Evolutionary conservation across 2,329 filamentous ascomycete genomes (phyloP).

Genomic region (Incumbomyces lentus): DNA sequence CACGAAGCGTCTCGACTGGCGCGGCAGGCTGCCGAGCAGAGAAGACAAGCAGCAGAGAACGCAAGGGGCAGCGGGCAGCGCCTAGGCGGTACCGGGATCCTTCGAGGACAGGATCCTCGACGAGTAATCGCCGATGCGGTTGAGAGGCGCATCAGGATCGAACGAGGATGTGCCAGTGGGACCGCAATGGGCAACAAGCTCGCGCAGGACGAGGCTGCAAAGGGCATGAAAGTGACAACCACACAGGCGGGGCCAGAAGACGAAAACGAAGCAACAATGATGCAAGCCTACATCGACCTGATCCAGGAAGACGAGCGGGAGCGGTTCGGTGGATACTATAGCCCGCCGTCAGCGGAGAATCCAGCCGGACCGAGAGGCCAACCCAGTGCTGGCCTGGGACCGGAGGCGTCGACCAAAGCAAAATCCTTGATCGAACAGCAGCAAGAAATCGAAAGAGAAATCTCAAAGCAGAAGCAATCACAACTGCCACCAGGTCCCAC

Average conservation of each 20-base stretch:
- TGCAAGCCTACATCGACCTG: conserved; percentile 74
- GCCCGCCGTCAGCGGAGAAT: conserved; percentile 42
- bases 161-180: conserved; percentile 66
- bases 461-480: conserved; percentile 1
- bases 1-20: conserved; percentile 67
- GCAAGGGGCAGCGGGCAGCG: conserved; percentile 53
- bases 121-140: conserved; percentile 62
- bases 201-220: conserved; percentile 47
- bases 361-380: conserved; percentile 39
- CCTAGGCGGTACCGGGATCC: conserved; percentile 54
- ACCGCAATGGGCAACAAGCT: conserved; percentile 58
- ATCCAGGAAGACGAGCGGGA: conserved; percentile 67
- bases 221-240: conserved; percentile 61
- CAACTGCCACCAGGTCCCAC: conserved; percentile 7
- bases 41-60: conserved; percentile 42
- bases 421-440: conserved; percentile 11
- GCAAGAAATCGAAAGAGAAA: conserved; percentile 10
- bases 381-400: conserved; percentile 27
- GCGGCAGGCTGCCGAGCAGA: conserved; percentile 62
- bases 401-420: conserved; percentile 24
- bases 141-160: conserved; percentile 55
- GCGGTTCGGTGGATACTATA: conserved; percentile 47
- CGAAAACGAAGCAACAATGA: conserved; percentile 77
- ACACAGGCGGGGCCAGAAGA: conserved; percentile 82
- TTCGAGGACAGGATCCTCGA: conserved; percentile 58